These are phyloP conservation scores for Cutaneotrichosporon arboriforme DNA, from an alignment of 1,284 basidiomycete species.

Conservation along the genomic window DNA sequence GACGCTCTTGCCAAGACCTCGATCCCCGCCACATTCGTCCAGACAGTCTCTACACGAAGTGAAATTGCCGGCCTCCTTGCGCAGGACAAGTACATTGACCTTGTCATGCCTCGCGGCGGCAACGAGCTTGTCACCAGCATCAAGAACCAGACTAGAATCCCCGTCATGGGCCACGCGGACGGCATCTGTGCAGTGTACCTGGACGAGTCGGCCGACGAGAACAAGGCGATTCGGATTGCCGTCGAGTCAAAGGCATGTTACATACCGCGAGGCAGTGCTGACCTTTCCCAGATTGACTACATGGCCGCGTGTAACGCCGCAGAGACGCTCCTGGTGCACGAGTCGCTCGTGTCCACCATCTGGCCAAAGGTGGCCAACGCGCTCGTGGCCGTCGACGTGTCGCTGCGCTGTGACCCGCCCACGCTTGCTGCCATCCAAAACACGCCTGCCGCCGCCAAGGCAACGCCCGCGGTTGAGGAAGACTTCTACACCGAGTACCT, in stretches of 20 bases:
- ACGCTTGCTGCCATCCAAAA: constrained; percentile 55
- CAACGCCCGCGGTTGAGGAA: constrained; percentile 55
- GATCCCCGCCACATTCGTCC: constrained; percentile 76
- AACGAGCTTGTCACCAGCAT: constrained; percentile 85
- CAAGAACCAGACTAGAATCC: constrained; percentile 83
- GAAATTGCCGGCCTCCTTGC: constrained; percentile 82
- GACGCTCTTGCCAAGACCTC: constrained; percentile 66
- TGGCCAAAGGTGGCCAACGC: constrained; percentile 76
- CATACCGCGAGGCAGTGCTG: not conserved
- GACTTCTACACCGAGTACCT: constrained; percentile 87
- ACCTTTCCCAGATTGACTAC: constrained; percentile 67
- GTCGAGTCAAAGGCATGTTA: constrained; percentile 86
- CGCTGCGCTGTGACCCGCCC: constrained; percentile 69
- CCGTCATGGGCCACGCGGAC: constrained; percentile 97
- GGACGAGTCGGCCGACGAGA: constrained; percentile 66
- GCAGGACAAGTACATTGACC: constrained; percentile 87
- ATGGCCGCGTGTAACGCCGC: constrained; percentile 93
- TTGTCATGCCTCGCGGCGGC: constrained; percentile 94
- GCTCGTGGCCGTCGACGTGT: constrained; percentile 65
- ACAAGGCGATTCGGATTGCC: constrained; percentile 73
- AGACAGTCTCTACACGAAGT: constrained; percentile 85
- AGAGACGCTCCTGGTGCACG: constrained; percentile 85
- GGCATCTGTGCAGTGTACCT: constrained; percentile 27
- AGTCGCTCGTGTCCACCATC: constrained; percentile 60
- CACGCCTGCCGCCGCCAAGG: constrained; percentile 49